Conservation (phyloP, 371 early-diverging fungal genomes). For the Mucor indicus region DNA sequence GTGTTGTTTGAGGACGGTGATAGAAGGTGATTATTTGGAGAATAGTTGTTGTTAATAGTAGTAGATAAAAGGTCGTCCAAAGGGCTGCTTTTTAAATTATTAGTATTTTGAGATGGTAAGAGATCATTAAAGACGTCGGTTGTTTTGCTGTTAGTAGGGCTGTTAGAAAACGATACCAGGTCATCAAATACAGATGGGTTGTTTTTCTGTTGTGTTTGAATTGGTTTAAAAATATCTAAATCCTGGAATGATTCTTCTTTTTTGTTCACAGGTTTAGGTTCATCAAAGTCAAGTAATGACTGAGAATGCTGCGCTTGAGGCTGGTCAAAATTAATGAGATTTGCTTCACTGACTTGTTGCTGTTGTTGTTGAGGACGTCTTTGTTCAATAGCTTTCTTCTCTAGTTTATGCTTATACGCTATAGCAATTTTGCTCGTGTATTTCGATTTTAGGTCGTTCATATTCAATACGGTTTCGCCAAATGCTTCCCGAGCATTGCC, state of each 20-base stretch:
- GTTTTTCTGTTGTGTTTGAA: neutral
- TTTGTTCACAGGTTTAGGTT: neutral
- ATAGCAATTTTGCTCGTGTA: slow-evolving; percentile 76
- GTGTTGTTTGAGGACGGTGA: neutral
- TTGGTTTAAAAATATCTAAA: slow-evolving; percentile 13
- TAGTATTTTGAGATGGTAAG: neutral
- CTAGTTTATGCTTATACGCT: slow-evolving; percentile 77
- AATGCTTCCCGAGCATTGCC: slow-evolving; percentile 76
- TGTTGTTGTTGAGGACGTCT: slow-evolving; percentile 24
- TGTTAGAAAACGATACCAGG: too few relatives aligned
- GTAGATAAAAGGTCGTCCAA: too few relatives aligned
- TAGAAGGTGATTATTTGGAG: too few relatives aligned
- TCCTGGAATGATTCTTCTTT: slow-evolving; percentile 1
- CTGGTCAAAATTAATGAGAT: slow-evolving; percentile 9
- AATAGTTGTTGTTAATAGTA: too few relatives aligned
- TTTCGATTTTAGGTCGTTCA: slow-evolving; percentile 75
- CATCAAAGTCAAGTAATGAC: slow-evolving; percentile 2
- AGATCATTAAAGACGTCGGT: neutral
- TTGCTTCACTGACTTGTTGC: neutral
- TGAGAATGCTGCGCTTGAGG: neutral
- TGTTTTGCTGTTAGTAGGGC: too few relatives aligned
- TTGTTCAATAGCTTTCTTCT: slow-evolving; percentile 38
- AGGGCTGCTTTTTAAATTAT: too few relatives aligned
- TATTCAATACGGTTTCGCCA: slow-evolving; percentile 48
- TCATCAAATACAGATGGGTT: slow-evolving; percentile 7